phyloP scores from a whole-genome alignment of 2,329 filamentous ascomycete genomes.

The Alternaria triticina region DNA sequence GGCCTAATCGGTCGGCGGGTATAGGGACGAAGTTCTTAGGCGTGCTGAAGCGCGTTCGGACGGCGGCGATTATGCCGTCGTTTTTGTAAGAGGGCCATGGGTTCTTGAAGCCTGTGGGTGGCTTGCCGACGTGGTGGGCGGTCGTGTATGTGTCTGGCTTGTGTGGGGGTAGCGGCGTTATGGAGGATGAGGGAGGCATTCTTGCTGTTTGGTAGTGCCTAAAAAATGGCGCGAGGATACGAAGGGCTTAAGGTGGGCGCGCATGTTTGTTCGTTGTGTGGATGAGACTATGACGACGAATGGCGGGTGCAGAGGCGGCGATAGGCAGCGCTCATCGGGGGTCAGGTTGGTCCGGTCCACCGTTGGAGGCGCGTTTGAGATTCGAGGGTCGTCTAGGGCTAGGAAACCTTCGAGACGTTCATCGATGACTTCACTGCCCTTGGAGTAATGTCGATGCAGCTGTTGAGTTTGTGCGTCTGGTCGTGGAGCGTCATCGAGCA shows the following conservation, averaged over 20 bases:
- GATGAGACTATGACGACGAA: conserved; percentile 17
- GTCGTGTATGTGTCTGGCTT: conserved; percentile 32
- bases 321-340: conserved; percentile 11
- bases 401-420: background rate
- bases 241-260: background rate
- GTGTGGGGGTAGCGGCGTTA: conserved; percentile 20
- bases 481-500: background rate
- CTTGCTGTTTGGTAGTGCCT: conserved; percentile 7
- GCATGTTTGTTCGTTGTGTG: conserved; percentile 8
- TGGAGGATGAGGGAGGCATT: conserved; percentile 25
- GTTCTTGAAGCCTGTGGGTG: conserved; percentile 56
- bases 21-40: conserved; percentile 57
- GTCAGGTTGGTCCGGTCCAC: conserved; percentile 3
- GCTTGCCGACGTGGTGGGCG: conserved; percentile 52
- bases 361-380: background rate
- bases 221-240: conserved; percentile 14
- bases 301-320: conserved; percentile 11
- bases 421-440: background rate
- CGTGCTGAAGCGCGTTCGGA: conserved; percentile 48
- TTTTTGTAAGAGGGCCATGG: conserved; percentile 56
- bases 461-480: background rate
- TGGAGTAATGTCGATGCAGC: background rate
- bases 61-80: conserved; percentile 26
- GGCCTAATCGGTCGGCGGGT: conserved; percentile 48
- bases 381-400: background rate